These are phyloP conservation scores for Lactarius deliciosus DNA, from an alignment of 768 basidiomycete genomes.

Conservation along the genomic window DNA sequence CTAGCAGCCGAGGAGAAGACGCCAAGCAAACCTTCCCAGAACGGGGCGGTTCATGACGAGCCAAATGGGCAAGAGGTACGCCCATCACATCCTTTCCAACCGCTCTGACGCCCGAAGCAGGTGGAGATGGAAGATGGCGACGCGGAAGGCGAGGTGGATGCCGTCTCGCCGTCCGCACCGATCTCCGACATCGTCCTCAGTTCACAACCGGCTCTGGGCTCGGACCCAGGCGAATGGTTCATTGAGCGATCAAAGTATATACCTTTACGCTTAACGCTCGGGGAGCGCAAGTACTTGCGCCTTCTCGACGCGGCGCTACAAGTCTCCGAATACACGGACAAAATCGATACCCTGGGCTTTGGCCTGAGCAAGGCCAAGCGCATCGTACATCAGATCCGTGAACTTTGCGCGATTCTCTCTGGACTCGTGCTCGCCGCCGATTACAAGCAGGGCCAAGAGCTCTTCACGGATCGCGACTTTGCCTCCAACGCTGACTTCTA, in stretches of 20 bases:
- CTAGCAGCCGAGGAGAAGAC: constrained; percentile 35
- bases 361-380: constrained; percentile 82
- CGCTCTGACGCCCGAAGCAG: constrained; percentile 28
- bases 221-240: constrained; percentile 80
- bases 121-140: constrained; percentile 43
- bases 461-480: constrained; percentile 81
- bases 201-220: constrained; percentile 59
- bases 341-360: constrained; percentile 79
- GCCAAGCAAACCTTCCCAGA: constrained; percentile 29
- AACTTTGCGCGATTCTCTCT: constrained; percentile 85
- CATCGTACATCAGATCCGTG: constrained; percentile 83
- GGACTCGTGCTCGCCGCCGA: constrained; percentile 80
- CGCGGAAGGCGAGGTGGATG: constrained; percentile 41
- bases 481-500: constrained; percentile 78
- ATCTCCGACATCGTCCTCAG: constrained; percentile 43
- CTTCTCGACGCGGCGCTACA: constrained; percentile 81
- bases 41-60: constrained; percentile 32
- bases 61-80: constrained; percentile 28
- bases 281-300: constrained; percentile 81
- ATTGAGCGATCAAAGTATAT: constrained; percentile 79
- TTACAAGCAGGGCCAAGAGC: constrained; percentile 85
- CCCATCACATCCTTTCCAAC: constrained; percentile 24
- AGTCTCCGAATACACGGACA: constrained; percentile 88
- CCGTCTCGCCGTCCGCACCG: constrained; percentile 27
- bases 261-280: constrained; percentile 70